phyloP scores from a whole-genome alignment of 345 rosid genomes.

The Arabidopsis suecica region DNA sequence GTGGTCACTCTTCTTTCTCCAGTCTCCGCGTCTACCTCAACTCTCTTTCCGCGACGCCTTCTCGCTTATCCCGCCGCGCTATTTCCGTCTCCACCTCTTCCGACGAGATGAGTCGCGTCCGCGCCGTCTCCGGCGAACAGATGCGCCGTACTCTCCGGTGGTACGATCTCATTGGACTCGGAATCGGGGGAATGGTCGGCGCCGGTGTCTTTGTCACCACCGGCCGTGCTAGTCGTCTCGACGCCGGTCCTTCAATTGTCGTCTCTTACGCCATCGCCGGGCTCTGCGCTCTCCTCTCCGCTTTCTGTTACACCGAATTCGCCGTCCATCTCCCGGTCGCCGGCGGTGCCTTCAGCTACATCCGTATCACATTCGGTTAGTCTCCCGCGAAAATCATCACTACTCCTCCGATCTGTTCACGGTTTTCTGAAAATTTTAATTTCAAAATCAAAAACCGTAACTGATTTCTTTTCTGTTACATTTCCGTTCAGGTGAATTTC shows the following conservation, averaged over 20 bases:
- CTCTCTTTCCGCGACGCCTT: slow-evolving; percentile 72
- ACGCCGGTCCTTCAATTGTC: slow-evolving; percentile 83
- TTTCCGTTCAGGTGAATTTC: slow-evolving; percentile 64
- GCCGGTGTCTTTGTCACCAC: slow-evolving; percentile 92
- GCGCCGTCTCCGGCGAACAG: slow-evolving; percentile 64
- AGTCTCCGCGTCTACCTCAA: slow-evolving; percentile 57
- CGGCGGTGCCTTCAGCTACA: slow-evolving; percentile 95
- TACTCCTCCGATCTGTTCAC: neutral
- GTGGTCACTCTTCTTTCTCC: slow-evolving; percentile 66
- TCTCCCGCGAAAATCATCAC: slow-evolving; percentile 28
- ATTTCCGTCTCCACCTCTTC: slow-evolving; percentile 66
- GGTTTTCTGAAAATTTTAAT: neutral
- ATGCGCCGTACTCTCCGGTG: slow-evolving; percentile 81
- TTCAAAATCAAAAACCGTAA: neutral
- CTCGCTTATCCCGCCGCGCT: slow-evolving; percentile 73
- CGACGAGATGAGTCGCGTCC: slow-evolving; percentile 71
- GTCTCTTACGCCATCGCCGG: slow-evolving; percentile 97
- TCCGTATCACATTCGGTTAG: slow-evolving; percentile 85
- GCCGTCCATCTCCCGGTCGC: slow-evolving; percentile 98
- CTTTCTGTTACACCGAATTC: slow-evolving; percentile 96
- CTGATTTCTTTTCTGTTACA: slow-evolving; percentile 26
- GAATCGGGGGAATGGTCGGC: slow-evolving; percentile 98
- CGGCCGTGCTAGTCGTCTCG: slow-evolving; percentile 62
- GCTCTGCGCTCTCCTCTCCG: slow-evolving; percentile 90
- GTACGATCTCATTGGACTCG: slow-evolving; percentile 84